These are phyloP conservation scores for Skeletonema costatum DNA, from an alignment of 108 stramenopile genomes.

Conservation along the genomic window DNA sequence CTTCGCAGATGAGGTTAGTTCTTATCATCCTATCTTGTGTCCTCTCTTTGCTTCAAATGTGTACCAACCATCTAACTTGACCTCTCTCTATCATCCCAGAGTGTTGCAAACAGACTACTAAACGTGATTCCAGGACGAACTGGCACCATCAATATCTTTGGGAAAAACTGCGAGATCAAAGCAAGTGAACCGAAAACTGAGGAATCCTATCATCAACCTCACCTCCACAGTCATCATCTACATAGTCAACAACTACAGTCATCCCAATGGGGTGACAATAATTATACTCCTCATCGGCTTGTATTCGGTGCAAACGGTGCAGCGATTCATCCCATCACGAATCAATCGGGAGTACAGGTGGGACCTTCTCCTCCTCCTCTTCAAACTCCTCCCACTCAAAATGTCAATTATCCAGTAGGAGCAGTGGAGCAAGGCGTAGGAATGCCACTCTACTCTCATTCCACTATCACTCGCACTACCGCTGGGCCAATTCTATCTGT, in stretches of 20 bases:
- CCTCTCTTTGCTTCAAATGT: neutral
- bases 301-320: slow-evolving; percentile 3
- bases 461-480: slow-evolving; percentile 32
- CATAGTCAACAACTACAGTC: neutral
- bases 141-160: slow-evolving; percentile 63
- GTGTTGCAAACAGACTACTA: slow-evolving; percentile 40
- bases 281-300: slow-evolving; percentile 14
- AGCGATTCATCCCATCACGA: slow-evolving; percentile 6
- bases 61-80: too few relatives aligned
- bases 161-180: slow-evolving; percentile 75
- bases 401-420: neutral
- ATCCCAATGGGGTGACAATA: neutral
- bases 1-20: slow-evolving; percentile 63
- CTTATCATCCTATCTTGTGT: neutral
- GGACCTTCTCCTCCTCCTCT: neutral
- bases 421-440: neutral
- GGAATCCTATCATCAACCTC: slow-evolving; percentile 1
- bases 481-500: slow-evolving; percentile 6
- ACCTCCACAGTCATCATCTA: neutral
- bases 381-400: neutral
- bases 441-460: slow-evolving; percentile 32
- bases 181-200: slow-evolving; percentile 61
- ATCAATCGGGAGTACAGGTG: neutral
- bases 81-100: neutral
- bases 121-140: slow-evolving; percentile 33